Percentiles rank a stretch among this genome's conserved stretches.
Conservation (phyloP, 2,329 filamentous ascomycete genomes). For the Calonectria fujianensis region DNA sequence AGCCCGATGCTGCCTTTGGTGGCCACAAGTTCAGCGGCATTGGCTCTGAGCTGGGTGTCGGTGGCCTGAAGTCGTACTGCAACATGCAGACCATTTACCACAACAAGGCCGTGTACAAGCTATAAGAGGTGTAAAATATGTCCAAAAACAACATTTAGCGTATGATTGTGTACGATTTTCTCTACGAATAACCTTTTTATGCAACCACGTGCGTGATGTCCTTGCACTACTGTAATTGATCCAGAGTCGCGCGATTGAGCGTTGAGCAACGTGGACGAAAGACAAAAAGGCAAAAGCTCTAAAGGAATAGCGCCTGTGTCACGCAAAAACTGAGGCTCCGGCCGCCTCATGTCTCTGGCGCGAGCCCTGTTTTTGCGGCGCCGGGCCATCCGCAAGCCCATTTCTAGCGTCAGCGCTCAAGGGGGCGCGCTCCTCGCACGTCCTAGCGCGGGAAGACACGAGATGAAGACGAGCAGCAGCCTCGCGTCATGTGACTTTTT, state of each 20-base stretch:
- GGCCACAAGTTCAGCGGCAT: slow-evolving; percentile 46
- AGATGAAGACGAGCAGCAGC: neutral
- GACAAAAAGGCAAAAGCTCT: neutral
- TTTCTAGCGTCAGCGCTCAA: neutral
- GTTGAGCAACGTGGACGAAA: neutral
- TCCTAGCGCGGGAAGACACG: neutral
- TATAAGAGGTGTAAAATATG: neutral
- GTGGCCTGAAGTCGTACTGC: slow-evolving; percentile 39
- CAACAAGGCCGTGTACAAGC: slow-evolving; percentile 8
- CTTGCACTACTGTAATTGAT: neutral
- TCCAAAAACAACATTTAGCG: neutral
- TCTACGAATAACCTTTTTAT: too few species aligned
- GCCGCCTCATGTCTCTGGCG: neutral
- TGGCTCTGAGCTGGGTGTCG: slow-evolving; percentile 40
- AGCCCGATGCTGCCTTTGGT: slow-evolving; percentile 40
- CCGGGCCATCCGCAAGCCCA: neutral
- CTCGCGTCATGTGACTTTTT: neutral
- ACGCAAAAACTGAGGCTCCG: neutral
- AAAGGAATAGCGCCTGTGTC: neutral
- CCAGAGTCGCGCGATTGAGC: neutral
- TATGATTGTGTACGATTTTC: neutral
- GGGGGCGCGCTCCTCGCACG: neutral
- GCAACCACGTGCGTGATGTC: neutral
- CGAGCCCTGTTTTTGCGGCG: neutral
- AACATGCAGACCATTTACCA: slow-evolving; percentile 36